Percentiles rank a stretch among this genome's conserved stretches.
Evolutionary conservation across 805 yeast genomes (phyloP).

Genomic region (Myxozyma sirexii): DNA sequence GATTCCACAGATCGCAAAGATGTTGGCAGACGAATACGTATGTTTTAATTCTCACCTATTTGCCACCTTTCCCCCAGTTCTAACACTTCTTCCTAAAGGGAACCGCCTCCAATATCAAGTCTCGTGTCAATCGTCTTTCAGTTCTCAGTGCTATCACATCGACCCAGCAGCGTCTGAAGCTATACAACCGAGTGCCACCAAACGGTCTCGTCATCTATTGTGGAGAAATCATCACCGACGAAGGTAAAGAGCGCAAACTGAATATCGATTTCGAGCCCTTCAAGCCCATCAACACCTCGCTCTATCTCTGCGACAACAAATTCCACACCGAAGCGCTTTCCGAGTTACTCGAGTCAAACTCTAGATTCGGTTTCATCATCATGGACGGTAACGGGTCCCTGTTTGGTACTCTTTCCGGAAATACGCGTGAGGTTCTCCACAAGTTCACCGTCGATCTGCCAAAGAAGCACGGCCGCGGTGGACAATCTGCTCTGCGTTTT

Average conservation of each 20-base stretch:
- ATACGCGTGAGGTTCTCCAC: constrained; percentile 93
- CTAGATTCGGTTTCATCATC: constrained; percentile 93
- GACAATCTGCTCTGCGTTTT: constrained; percentile 99
- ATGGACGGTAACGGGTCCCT: constrained; percentile 99
- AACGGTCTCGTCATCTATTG: constrained; percentile 96
- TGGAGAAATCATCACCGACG: constrained; percentile 97
- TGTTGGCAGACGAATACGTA: constrained; percentile 90
- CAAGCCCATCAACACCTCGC: constrained; percentile 97
- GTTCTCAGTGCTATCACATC: constrained; percentile 97
- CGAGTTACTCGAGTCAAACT: constrained; percentile 92
- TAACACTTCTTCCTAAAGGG: constrained; percentile 49
- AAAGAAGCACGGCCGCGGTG: constrained; percentile 99
- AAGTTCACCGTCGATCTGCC: constrained; percentile 97
- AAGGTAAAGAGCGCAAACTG: constrained; percentile 95
- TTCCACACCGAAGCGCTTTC: constrained; percentile 97
- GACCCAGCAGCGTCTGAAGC: constrained; percentile 93
- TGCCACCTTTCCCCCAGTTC: not conserved
- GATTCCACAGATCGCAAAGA: constrained; percentile 80
- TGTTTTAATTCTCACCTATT: not conserved
- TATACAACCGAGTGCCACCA: constrained; percentile 85
- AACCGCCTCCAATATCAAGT: constrained; percentile 96
- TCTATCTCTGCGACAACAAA: constrained; percentile 94
- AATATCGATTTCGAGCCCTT: constrained; percentile 98
- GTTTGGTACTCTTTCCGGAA: constrained; percentile 94
- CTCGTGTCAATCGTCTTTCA: constrained; percentile 94